Evolutionary conservation across 1,284 basidiomycete genomes (phyloP).

Genomic region (Neonothopanus nambi): DNA sequence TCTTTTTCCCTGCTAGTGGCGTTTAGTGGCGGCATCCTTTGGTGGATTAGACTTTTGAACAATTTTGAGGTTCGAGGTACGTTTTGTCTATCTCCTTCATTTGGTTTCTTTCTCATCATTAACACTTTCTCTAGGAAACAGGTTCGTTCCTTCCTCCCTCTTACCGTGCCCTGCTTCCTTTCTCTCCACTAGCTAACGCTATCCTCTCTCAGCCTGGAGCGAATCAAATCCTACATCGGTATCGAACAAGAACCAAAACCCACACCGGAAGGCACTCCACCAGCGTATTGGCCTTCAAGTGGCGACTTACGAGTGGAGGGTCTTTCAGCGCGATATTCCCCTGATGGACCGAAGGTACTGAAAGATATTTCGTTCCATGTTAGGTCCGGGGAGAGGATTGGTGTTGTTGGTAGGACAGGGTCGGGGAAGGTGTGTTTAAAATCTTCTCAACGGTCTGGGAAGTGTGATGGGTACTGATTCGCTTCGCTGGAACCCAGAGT

Average conservation of each 20-base stretch:
- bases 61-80: conserved; percentile 60
- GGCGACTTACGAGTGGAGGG: conserved; percentile 66
- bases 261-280: conserved; percentile 53
- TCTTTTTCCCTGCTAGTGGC: conserved; percentile 34
- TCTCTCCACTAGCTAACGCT: conserved; percentile 5
- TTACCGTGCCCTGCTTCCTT: neutral
- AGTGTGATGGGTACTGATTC: conserved; percentile 27
- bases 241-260: conserved; percentile 72
- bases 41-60: conserved; percentile 53
- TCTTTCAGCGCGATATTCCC: conserved; percentile 59
- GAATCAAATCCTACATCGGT: conserved; percentile 69
- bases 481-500: conserved; percentile 36
- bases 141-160: conserved; percentile 39
- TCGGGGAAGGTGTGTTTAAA: conserved; percentile 61
- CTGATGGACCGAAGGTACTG: conserved; percentile 51
- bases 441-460: too few relatives aligned
- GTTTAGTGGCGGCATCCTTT: conserved; percentile 57
- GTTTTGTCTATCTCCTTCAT: conserved; percentile 13
- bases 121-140: conserved; percentile 39
- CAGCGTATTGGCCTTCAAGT: conserved; percentile 79
- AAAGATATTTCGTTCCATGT: conserved; percentile 56
- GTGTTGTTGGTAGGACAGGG: conserved; percentile 73
- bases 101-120: neutral
- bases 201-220: conserved; percentile 61
- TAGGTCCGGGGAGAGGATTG: conserved; percentile 60